A percentile compares a stretch with the other conserved stretches of the same genome.
phyloP scores from a whole-genome alignment of 805 yeast species.

The Metschnikowia santaceciliae region DNA sequence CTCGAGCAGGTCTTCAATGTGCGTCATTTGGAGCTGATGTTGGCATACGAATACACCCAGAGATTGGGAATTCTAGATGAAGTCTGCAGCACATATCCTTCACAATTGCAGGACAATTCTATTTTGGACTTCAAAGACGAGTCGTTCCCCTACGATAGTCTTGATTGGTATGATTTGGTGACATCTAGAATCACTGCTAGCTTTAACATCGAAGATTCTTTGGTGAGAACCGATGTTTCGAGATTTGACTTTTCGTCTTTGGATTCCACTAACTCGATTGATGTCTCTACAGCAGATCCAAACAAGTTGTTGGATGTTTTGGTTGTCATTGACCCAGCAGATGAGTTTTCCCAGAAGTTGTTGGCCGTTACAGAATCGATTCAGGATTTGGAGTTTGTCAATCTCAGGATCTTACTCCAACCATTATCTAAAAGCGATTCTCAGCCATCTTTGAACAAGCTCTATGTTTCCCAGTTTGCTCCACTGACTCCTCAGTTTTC shows the following conservation, averaged over 20 bases:
- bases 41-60: slow-evolving; percentile 45
- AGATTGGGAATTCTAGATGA: slow-evolving; percentile 36
- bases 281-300: slow-evolving; percentile 16
- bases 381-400: slow-evolving; percentile 45
- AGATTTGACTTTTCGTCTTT: slow-evolving; percentile 44
- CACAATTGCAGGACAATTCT: slow-evolving; percentile 16
- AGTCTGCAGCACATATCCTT: slow-evolving; percentile 26
- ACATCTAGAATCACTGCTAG: slow-evolving; percentile 42
- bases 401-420: slow-evolving; percentile 50
- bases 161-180: slow-evolving; percentile 47
- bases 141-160: slow-evolving; percentile 12
- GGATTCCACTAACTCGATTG: slow-evolving; percentile 25
- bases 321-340: slow-evolving; percentile 67
- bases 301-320: slow-evolving; percentile 49
- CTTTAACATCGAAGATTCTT: slow-evolving; percentile 40
- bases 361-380: slow-evolving; percentile 44
- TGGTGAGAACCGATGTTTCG: slow-evolving; percentile 39
- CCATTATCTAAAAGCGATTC: slow-evolving; percentile 45
- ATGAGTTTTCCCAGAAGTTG: slow-evolving; percentile 63
- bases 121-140: slow-evolving; percentile 17
- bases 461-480: slow-evolving; percentile 50
- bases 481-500: slow-evolving; percentile 28
- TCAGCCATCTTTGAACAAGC: slow-evolving; percentile 50
- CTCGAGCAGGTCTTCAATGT: slow-evolving; percentile 20
- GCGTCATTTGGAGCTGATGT: slow-evolving; percentile 33